These are phyloP conservation scores for Rhazya stricta DNA, from an alignment of 257 asterid genomes.

Conservation along the genomic window DNA sequence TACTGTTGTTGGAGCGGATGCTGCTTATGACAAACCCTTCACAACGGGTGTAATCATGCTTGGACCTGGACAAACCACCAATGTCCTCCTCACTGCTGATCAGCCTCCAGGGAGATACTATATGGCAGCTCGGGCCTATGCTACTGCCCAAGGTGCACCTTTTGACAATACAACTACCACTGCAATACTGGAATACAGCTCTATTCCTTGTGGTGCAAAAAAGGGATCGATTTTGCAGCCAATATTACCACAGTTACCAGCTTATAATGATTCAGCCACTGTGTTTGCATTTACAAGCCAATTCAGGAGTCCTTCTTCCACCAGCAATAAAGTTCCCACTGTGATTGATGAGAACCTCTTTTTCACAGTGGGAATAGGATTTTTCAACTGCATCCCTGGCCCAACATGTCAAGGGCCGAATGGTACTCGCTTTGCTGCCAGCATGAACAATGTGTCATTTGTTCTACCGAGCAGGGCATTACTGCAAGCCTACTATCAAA, in stretches of 20 bases:
- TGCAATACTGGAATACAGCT: constrained; percentile 51
- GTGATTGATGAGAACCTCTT: constrained; percentile 37
- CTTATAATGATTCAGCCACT: constrained; percentile 48
- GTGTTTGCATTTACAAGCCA: constrained; percentile 36
- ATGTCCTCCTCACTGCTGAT: constrained; percentile 53
- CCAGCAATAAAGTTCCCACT: constrained; percentile 31
- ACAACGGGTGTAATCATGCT: constrained; percentile 47
- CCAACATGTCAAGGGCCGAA: constrained; percentile 70
- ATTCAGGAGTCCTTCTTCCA: constrained; percentile 32
- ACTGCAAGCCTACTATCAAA: constrained; percentile 50
- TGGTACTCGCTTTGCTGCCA: constrained; percentile 48
- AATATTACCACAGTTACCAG: constrained; percentile 44
- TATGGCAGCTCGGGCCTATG: constrained; percentile 53
- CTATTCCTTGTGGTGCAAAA: constrained; percentile 4
- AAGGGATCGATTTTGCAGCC: constrained; percentile 21
- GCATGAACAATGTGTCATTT: constrained; percentile 55
- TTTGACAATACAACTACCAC: constrained; percentile 68
- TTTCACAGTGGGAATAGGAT: constrained; percentile 53
- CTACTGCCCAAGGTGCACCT: constrained; percentile 34
- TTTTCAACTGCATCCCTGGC: constrained; percentile 44
- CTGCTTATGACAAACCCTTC: constrained; percentile 50
- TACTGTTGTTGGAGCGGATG: constrained; percentile 57
- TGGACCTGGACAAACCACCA: constrained; percentile 69
- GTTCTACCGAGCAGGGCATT: constrained; percentile 43
- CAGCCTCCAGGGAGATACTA: constrained; percentile 46